Evolutionary conservation across 805 yeast species (phyloP).

Genomic region (Starmerella khaoyaiensis): DNA sequence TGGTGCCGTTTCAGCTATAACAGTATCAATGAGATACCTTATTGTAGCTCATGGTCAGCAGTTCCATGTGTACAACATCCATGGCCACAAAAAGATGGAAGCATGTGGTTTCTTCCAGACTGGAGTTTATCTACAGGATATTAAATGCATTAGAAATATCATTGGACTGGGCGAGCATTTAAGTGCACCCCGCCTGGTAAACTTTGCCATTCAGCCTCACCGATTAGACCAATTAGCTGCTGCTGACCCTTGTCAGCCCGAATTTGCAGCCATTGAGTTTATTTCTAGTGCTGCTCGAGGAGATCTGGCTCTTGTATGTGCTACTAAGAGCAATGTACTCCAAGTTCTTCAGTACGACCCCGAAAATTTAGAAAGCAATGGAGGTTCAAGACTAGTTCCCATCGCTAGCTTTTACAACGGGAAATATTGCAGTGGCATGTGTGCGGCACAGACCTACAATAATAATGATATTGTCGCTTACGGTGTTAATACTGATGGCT

Average conservation of each 20-base stretch:
- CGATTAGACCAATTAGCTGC: conserved; percentile 68
- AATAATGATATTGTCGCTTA: conserved; percentile 36
- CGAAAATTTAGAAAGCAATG: conserved; percentile 68
- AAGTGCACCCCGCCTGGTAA: conserved; percentile 66
- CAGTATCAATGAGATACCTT: conserved; percentile 73
- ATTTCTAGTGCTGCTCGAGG: conserved; percentile 29
- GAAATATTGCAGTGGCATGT: conserved; percentile 29
- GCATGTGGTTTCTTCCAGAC: conserved; percentile 91
- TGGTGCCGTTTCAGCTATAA: conserved; percentile 70
- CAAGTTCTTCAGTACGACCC: conserved; percentile 82
- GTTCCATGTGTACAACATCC: conserved; percentile 57
- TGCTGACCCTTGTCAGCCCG: conserved; percentile 41
- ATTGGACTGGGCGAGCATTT: conserved; percentile 69
- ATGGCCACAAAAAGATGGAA: conserved; percentile 55
- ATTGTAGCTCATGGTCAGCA: conserved; percentile 80
- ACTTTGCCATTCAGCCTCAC: conserved; percentile 92
- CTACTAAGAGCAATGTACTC: conserved; percentile 53
- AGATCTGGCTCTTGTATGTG: conserved; percentile 49
- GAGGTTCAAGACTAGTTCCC: conserved; percentile 64
- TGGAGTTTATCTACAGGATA: conserved; percentile 63
- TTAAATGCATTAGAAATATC: conserved; percentile 72
- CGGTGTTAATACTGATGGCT: conserved; percentile 71
- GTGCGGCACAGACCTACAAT: conserved; percentile 22
- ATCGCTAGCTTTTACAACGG: conserved; percentile 61
- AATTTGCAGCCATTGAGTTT: conserved; percentile 33